phyloP scores from a whole-genome alignment of 768 basidiomycete species.

The Fibroporia radiculosa region DNA sequence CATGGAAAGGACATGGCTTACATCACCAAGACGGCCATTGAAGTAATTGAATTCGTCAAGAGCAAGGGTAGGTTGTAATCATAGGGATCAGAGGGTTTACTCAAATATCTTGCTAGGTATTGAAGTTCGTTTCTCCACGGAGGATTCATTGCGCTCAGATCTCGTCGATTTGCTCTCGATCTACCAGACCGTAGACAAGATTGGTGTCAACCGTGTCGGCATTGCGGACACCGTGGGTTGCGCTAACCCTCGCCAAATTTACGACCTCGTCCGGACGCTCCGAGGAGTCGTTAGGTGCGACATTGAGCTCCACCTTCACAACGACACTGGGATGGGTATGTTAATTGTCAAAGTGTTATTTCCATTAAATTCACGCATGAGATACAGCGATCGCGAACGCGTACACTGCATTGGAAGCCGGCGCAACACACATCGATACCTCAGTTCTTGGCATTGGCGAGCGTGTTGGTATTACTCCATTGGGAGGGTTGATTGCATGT shows the following conservation, averaged over 20 bases:
- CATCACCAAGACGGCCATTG: conserved; percentile 98
- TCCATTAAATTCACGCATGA: background rate
- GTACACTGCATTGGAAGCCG: conserved; percentile 96
- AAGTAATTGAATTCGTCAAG: conserved; percentile 99
- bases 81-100: background rate
- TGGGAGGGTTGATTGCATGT: conserved; percentile 94
- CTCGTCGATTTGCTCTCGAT: conserved; percentile 97
- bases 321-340: conserved; percentile 94
- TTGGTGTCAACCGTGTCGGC: conserved; percentile 97
- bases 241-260: conserved; percentile 97
- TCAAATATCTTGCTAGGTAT: conserved; percentile 32
- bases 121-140: conserved; percentile 98
- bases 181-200: conserved; percentile 99
- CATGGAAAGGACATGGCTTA: conserved; percentile 99
- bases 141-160: conserved; percentile 99
- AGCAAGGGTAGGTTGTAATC: conserved; percentile 62
- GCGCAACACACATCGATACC: conserved; percentile 98
- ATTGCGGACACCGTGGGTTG: conserved; percentile 99
- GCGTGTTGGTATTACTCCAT: conserved; percentile 96
- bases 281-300: conserved; percentile 96
- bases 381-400: conserved; percentile 89
- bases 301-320: conserved; percentile 97
- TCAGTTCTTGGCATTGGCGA: conserved; percentile 98
- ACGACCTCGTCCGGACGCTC: conserved; percentile 94
- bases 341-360: background rate